Percentiles rank a stretch among this genome's conserved stretches.
phyloP scores from a whole-genome alignment of 179 eudicot species.

The Amaranthus tricolor region DNA sequence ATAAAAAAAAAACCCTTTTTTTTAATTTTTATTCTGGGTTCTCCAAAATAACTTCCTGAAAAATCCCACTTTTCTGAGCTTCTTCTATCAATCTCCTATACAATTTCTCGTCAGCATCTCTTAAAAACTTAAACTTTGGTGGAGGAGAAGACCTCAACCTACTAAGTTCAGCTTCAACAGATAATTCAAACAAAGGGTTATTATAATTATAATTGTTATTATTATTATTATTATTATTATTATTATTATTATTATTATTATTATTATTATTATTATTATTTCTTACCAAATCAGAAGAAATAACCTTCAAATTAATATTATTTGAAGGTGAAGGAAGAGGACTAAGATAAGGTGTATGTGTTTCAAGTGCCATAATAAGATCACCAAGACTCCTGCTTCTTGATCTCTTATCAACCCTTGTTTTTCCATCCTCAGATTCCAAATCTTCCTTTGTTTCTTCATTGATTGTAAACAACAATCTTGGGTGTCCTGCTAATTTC shows the following conservation, averaged over 20 bases:
- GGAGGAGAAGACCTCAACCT: conserved; percentile 76
- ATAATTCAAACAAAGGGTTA: conserved; percentile 76
- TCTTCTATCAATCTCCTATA: conserved; percentile 61
- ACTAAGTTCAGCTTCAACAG: conserved; percentile 54
- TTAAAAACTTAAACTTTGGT: conserved; percentile 87
- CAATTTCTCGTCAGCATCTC: conserved; percentile 92
- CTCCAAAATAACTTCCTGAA: conserved; percentile 23
- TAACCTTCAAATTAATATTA: conserved; percentile 19
- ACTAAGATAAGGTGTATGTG: conserved; percentile 48
- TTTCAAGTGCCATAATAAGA: conserved; percentile 41
- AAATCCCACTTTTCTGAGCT: conserved; percentile 44
- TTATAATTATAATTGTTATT: conserved; percentile 19
- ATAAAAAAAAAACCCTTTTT: conserved; percentile 34
- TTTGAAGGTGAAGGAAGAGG: conserved; percentile 58
- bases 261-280: background rate
- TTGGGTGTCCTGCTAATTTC: conserved; percentile 74
- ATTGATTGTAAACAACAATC: conserved; percentile 80
- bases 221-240: background rate
- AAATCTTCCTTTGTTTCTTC: conserved; percentile 88
- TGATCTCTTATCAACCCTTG: conserved; percentile 45
- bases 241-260: background rate
- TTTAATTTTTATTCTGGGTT: conserved; percentile 20
- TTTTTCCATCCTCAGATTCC: conserved; percentile 73
- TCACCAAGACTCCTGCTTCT: conserved; percentile 71
- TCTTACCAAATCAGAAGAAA: background rate